Evolutionary conservation across 2,329 filamentous ascomycete genomes (phyloP).

Genomic region (Arachnomyces sp.): DNA sequence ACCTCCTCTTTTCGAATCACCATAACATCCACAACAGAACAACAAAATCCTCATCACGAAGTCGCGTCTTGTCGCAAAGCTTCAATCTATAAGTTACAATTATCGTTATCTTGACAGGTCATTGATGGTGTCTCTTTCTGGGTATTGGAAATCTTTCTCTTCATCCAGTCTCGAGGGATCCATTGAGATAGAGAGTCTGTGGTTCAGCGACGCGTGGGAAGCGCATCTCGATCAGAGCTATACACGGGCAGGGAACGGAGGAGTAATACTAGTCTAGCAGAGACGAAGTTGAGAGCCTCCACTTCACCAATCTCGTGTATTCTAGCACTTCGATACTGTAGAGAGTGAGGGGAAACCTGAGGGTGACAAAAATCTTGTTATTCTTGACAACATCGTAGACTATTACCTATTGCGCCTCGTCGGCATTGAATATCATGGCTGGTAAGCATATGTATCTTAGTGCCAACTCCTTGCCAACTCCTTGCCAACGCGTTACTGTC

Average conservation of each 20-base stretch:
- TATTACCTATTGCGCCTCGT: constrained; percentile 22
- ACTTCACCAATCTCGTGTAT: constrained; percentile 32
- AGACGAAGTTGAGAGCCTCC: constrained; percentile 22
- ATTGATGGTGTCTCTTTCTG: too few relatives aligned
- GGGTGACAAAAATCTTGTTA: constrained; percentile 8
- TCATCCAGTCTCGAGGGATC: too few relatives aligned
- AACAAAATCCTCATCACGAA: neutral
- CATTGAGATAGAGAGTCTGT: too few relatives aligned
- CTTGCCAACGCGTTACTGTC: constrained; percentile 5
- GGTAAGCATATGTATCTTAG: constrained; percentile 49
- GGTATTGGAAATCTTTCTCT: too few relatives aligned
- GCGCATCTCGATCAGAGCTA: constrained; percentile 1
- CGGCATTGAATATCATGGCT: constrained; percentile 43
- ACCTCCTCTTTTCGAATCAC: constrained; percentile 3
- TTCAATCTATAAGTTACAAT: too few relatives aligned
- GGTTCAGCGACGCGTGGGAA: constrained; percentile 7
- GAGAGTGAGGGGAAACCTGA: constrained; percentile 23
- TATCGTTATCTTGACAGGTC: too few relatives aligned
- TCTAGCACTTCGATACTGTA: constrained; percentile 35
- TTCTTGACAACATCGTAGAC: constrained; percentile 27
- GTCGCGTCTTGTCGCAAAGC: too few relatives aligned
- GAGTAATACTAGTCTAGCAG: constrained; percentile 28
- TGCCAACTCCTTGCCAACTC: constrained; percentile 4
- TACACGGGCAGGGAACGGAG: constrained; percentile 17
- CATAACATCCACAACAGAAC: neutral